These are phyloP conservation scores for Davidsoniella eucalypti DNA, from an alignment of 2,329 filamentous ascomycete genomes.

Conservation along the genomic window DNA sequence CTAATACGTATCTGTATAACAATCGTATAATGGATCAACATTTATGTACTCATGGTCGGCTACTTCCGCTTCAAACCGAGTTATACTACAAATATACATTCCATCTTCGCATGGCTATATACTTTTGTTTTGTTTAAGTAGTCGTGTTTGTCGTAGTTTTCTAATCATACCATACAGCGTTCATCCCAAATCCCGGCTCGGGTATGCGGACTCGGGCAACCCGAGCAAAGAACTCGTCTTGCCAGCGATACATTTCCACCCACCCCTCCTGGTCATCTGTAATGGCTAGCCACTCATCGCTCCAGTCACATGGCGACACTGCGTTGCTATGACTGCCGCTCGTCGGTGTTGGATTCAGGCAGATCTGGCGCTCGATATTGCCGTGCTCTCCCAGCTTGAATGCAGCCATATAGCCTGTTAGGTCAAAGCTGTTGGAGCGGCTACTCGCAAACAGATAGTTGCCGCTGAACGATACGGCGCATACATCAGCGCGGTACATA, in stretches of 20 bases:
- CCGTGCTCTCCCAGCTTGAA: conserved; percentile 56
- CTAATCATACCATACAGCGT: conserved; percentile 80
- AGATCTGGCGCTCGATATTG: conserved; percentile 61
- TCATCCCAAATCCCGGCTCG: conserved; percentile 89
- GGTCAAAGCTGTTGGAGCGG: conserved; percentile 56
- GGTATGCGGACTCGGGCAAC: conserved; percentile 63
- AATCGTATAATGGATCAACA: too few relatives aligned
- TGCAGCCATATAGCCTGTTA: conserved; percentile 70
- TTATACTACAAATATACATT: too few relatives aligned
- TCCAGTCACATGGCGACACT: conserved; percentile 69
- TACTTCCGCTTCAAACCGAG: too few relatives aligned
- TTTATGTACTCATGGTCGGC: too few relatives aligned
- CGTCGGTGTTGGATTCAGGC: conserved; percentile 68
- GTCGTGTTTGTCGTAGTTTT: background rate
- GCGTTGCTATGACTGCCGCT: conserved; percentile 82
- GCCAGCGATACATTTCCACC: conserved; percentile 76
- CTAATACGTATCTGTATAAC: too few relatives aligned
- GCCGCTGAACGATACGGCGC: conserved; percentile 50
- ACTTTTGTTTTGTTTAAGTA: too few relatives aligned
- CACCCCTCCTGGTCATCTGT: conserved; percentile 80
- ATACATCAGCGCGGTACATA: conserved; percentile 78
- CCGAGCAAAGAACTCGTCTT: conserved; percentile 61
- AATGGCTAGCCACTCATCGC: conserved; percentile 76
- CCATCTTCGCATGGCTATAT: too few relatives aligned
- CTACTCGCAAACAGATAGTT: conserved; percentile 70